Evolutionary conservation across 2,329 filamentous ascomycete species (phyloP).

Genomic region (Penicillium italicum): DNA sequence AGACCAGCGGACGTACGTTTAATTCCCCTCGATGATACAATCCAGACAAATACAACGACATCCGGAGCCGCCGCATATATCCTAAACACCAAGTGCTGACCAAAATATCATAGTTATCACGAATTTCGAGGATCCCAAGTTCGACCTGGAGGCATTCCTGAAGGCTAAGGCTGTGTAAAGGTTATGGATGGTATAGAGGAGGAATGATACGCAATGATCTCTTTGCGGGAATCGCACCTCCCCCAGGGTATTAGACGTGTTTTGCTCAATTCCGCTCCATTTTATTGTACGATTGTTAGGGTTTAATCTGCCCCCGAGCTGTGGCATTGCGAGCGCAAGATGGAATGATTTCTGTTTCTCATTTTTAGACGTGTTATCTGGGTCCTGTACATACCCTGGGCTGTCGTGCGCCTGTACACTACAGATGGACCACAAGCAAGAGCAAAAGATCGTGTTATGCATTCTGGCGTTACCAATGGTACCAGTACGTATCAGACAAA

Average conservation of each 20-base stretch:
- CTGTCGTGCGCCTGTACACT: conserved; percentile 40
- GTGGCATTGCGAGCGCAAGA: conserved; percentile 42
- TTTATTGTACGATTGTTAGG: conserved; percentile 45
- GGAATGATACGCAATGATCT: conserved; percentile 33
- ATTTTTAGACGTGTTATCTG: conserved; percentile 41
- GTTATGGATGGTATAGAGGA: conserved; percentile 23
- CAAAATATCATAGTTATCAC: conserved; percentile 54
- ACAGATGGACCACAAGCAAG: conserved; percentile 36
- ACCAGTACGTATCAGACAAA: conserved; percentile 1
- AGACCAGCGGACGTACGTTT: conserved; percentile 36
- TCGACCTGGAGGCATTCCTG: conserved; percentile 86
- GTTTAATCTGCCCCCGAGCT: conserved; percentile 38
- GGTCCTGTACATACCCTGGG: conserved; percentile 44
- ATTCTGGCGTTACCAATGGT: conserved; percentile 26
- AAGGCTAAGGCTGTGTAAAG: conserved; percentile 55
- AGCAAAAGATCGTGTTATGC: conserved; percentile 38
- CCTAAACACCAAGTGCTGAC: conserved; percentile 10
- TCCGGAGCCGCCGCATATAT: conserved; percentile 9
- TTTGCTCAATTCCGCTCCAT: conserved; percentile 33
- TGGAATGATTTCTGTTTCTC: conserved; percentile 37
- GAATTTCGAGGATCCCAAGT: conserved; percentile 80
- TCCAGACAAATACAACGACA: background rate
- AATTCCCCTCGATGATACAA: background rate
- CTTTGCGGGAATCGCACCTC: conserved; percentile 32
- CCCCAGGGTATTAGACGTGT: conserved; percentile 33